Evolutionary conservation across 2,329 filamentous ascomycete species (phyloP).

Genomic region (Aspergillus sp.): DNA sequence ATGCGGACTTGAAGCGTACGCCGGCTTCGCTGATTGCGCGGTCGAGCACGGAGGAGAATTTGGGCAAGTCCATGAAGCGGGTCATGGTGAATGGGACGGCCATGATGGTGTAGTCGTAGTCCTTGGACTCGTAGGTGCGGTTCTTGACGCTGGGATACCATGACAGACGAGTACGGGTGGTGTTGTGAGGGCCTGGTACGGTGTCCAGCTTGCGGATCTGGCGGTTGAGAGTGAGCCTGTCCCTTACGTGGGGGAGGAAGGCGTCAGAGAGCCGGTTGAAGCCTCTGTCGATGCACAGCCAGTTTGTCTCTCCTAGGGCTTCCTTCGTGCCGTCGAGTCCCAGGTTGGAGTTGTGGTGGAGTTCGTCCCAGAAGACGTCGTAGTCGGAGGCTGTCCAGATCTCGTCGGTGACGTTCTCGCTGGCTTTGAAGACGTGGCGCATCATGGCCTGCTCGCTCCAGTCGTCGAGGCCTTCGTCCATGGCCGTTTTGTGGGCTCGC

Average conservation of each 20-base stretch:
- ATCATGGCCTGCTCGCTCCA: slow-evolving; percentile 28
- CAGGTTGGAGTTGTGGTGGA: slow-evolving; percentile 4
- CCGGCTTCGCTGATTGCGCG: slow-evolving; percentile 22
- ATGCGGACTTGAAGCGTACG: slow-evolving; percentile 32
- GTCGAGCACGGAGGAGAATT: slow-evolving; percentile 31
- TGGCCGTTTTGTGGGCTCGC: slow-evolving; percentile 20
- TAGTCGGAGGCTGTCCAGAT: slow-evolving; percentile 30
- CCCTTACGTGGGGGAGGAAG: slow-evolving; percentile 33
- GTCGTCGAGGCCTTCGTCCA: slow-evolving; percentile 26
- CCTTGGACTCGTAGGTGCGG: slow-evolving; percentile 27
- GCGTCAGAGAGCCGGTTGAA: slow-evolving; percentile 37
- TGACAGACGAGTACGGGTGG: slow-evolving; percentile 18
- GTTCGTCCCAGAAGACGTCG: slow-evolving; percentile 35
- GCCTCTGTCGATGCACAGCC: slow-evolving; percentile 34
- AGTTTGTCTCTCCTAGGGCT: slow-evolving; percentile 27
- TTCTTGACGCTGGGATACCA: slow-evolving; percentile 25
- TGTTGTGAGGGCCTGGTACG: slow-evolving; percentile 8
- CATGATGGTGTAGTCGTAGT: slow-evolving; percentile 42
- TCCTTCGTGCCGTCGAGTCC: slow-evolving; percentile 14
- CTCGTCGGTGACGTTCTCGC: slow-evolving; percentile 40
- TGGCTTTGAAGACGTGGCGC: slow-evolving; percentile 35
- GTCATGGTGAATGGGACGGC: slow-evolving; percentile 39
- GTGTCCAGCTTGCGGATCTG: slow-evolving; percentile 23
- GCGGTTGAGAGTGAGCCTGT: slow-evolving; percentile 22
- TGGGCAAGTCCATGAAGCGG: slow-evolving; percentile 39